phyloP scores from a whole-genome alignment of 1,284 basidiomycete species.

The Laetiporus sulphureus region DNA sequence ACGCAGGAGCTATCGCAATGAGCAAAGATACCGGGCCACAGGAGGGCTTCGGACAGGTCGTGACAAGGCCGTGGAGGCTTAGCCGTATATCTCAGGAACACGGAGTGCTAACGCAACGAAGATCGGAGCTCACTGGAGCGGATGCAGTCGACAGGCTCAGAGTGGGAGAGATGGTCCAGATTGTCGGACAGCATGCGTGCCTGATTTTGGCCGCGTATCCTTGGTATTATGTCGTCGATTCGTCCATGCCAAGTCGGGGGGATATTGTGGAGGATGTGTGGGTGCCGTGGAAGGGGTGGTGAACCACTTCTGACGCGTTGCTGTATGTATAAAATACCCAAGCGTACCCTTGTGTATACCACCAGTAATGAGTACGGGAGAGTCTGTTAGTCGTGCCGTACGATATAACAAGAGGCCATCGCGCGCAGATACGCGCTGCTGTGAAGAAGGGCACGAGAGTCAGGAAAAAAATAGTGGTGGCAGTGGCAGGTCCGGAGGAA shows the following conservation, averaged over 20 bases:
- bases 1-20: conserved; percentile 79
- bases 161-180: conserved; percentile 58
- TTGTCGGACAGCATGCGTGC: conserved; percentile 76
- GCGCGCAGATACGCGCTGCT: too few relatives aligned
- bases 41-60: conserved; percentile 65
- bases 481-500: too few relatives aligned
- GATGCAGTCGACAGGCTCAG: conserved; percentile 31
- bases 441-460: too few relatives aligned
- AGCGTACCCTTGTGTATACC: neutral
- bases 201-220: conserved; percentile 70
- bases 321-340: neutral
- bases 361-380: too few relatives aligned
- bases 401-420: too few relatives aligned
- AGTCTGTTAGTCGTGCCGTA: too few relatives aligned
- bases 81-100: conserved; percentile 78
- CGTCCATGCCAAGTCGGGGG: conserved; percentile 35
- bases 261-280: conserved; percentile 74
- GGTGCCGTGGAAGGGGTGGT: conserved; percentile 93
- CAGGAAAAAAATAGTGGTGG: too few relatives aligned
- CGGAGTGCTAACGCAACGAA: conserved; percentile 52
- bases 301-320: conserved; percentile 1
- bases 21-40: conserved; percentile 79
- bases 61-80: conserved; percentile 66
- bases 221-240: conserved; percentile 81
- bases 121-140: conserved; percentile 18